Evolutionary conservation across 805 yeast species (phyloP).

Genomic region (Wickerhamiella allomyrinae): DNA sequence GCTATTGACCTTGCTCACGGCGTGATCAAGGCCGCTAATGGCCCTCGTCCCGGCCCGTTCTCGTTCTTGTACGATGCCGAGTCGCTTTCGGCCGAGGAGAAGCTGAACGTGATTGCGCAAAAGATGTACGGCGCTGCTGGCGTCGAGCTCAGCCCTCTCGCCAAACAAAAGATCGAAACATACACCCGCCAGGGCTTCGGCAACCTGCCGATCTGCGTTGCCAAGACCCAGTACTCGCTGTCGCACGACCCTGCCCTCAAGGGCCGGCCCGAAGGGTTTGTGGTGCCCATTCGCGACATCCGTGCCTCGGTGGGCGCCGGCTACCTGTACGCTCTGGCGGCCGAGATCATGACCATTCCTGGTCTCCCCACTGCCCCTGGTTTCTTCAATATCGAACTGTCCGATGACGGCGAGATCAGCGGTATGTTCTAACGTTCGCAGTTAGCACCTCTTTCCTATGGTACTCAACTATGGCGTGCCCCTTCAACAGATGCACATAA

Average conservation of each 20-base stretch:
- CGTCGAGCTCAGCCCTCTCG: slow-evolving; percentile 70
- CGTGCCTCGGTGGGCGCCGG: slow-evolving; percentile 96
- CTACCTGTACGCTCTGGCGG: slow-evolving; percentile 89
- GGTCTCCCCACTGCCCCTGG: slow-evolving; percentile 95
- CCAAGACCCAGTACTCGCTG: slow-evolving; percentile 92
- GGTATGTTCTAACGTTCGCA: slow-evolving; percentile 49
- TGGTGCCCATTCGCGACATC: slow-evolving; percentile 86
- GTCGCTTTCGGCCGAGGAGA: slow-evolving; percentile 56
- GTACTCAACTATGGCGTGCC: not conserved
- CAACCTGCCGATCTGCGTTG: slow-evolving; percentile 87
- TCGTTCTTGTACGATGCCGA: slow-evolving; percentile 57
- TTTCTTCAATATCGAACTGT: slow-evolving; percentile 91
- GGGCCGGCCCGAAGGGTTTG: slow-evolving; percentile 91
- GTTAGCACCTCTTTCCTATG: not conserved
- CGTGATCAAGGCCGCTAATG: slow-evolving; percentile 50
- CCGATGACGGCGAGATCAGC: slow-evolving; percentile 79
- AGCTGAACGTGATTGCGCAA: slow-evolving; percentile 62
- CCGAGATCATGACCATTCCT: slow-evolving; percentile 93
- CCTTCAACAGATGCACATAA: not conserved
- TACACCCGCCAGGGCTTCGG: slow-evolving; percentile 82
- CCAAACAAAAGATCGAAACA: slow-evolving; percentile 63
- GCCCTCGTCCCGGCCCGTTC: slow-evolving; percentile 31
- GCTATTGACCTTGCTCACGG: slow-evolving; percentile 74
- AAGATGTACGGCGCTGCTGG: slow-evolving; percentile 88
- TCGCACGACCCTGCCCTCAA: slow-evolving; percentile 88